Evolutionary conservation across 495 filamentous ascomycete species (phyloP).

Genomic region (Delitschia confertaspora): DNA sequence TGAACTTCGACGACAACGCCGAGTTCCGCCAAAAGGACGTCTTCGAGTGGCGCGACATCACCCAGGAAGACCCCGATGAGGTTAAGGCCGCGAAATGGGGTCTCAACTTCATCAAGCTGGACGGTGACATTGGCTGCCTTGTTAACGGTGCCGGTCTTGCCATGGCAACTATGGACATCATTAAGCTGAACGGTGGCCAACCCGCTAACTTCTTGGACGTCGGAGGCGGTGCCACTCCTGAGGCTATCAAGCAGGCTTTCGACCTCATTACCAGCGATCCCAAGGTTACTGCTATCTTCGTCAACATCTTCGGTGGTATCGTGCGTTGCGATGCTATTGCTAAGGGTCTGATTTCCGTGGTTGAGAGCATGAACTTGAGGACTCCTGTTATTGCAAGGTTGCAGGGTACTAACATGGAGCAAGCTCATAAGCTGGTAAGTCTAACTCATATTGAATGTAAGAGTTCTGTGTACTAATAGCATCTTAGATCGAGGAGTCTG

Average conservation of each 20-base stretch:
- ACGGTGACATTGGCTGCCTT: conserved; percentile 97
- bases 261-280: conserved; percentile 96
- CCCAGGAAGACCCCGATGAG: conserved; percentile 95
- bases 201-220: conserved; percentile 99
- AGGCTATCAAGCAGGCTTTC: conserved; percentile 94
- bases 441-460: too few species aligned
- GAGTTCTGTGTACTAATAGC: too few species aligned
- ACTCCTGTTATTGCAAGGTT: conserved; percentile 93
- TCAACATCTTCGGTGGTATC: conserved; percentile 99
- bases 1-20: conserved; percentile 96
- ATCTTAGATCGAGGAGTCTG: conserved; percentile 86
- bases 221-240: conserved; percentile 90
- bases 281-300: conserved; percentile 97
- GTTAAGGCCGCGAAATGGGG: conserved; percentile 89
- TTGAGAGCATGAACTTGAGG: conserved; percentile 84
- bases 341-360: conserved; percentile 88
- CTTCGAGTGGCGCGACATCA: conserved; percentile 84
- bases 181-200: conserved; percentile 94
- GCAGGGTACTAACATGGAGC: conserved; percentile 98
- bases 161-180: conserved; percentile 99
- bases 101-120: conserved; percentile 99
- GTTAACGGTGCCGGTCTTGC: conserved; percentile 98
- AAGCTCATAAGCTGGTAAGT: conserved; percentile 74
- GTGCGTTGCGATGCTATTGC: conserved; percentile 97
- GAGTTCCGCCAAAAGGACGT: conserved; percentile 96